Percentiles rank a stretch among this genome's conserved stretches.
Conservation (phyloP, 2,329 filamentous ascomycete genomes). For the Hypoxylon sp. region DNA sequence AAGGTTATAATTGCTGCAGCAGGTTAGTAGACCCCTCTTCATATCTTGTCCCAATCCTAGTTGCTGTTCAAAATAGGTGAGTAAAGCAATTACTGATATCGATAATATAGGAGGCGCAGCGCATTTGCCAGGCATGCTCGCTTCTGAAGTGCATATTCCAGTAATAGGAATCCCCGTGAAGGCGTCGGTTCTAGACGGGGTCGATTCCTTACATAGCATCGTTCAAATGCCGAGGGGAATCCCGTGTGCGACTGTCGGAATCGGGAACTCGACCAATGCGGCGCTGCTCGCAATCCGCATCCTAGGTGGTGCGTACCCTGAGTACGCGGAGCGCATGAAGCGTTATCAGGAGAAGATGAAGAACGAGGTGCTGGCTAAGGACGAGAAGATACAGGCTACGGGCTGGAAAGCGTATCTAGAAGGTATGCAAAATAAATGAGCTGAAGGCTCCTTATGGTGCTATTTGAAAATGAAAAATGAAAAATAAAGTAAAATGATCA, state of each 20-base stretch:
- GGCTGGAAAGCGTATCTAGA: slow-evolving; percentile 71
- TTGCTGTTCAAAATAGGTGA: not conserved
- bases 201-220: slow-evolving; percentile 79
- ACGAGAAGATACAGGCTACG: slow-evolving; percentile 67
- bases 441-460: not conserved
- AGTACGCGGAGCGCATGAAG: slow-evolving; percentile 70
- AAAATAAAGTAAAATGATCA: not conserved
- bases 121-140: slow-evolving; percentile 74
- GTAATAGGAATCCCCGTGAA: slow-evolving; percentile 85
- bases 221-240: slow-evolving; percentile 83
- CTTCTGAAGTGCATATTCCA: slow-evolving; percentile 74
- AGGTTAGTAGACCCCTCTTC: slow-evolving; percentile 50
- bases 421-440: slow-evolving; percentile 49
- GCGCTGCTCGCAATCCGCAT: slow-evolving; percentile 79
- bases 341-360: slow-evolving; percentile 75
- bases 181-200: slow-evolving; percentile 78
- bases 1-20: slow-evolving; percentile 83
- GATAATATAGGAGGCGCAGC: slow-evolving; percentile 71
- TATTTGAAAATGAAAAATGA: not conserved
- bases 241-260: slow-evolving; percentile 81
- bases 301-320: slow-evolving; percentile 70
- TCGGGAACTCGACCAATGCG: slow-evolving; percentile 85
- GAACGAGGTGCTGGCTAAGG: slow-evolving; percentile 75
- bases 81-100: slow-evolving; percentile 11
- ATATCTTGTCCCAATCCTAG: not conserved